Evolutionary conservation across 352 stramenopile species (phyloP).

Genomic region (Globisporangium cederbergense): DNA sequence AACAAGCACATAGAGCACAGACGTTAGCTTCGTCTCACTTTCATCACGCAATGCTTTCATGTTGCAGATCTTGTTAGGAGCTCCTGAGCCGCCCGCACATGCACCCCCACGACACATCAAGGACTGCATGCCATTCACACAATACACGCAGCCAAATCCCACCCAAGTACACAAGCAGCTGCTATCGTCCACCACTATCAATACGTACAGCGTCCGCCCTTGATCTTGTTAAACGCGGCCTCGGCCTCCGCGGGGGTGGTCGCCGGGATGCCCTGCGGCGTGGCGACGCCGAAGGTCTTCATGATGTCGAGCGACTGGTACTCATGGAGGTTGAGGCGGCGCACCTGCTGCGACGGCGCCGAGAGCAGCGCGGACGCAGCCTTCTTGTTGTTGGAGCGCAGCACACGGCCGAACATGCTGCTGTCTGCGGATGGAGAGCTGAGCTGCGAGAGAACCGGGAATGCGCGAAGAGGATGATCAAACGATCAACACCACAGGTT

Average conservation of each 20-base stretch:
- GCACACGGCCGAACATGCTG: constrained; percentile 54
- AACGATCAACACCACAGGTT: constrained; percentile 15
- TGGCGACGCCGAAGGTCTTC: constrained; percentile 83
- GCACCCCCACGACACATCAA: background rate
- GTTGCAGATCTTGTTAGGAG: background rate
- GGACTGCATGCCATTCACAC: background rate
- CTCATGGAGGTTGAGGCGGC: constrained; percentile 92
- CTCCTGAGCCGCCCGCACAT: background rate
- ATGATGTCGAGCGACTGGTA: constrained; percentile 95
- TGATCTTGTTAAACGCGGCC: constrained; percentile 77
- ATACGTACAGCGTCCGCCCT: constrained; percentile 59
- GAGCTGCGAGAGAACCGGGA: constrained; percentile 5
- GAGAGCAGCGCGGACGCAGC: constrained; percentile 41
- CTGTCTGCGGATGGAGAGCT: constrained; percentile 1
- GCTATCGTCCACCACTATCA: background rate
- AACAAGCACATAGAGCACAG: background rate
- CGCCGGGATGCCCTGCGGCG: constrained; percentile 66
- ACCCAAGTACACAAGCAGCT: background rate
- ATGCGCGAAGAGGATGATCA: background rate
- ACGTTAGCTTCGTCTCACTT: background rate
- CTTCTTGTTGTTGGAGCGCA: constrained; percentile 28
- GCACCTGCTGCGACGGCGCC: constrained; percentile 69
- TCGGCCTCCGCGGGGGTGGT: constrained; percentile 81
- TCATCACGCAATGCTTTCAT: background rate
- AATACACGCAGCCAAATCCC: background rate